Evolutionary conservation across 176 grass and related monocot species (phyloP).

Genomic region (Bonia amplexicaulis): DNA sequence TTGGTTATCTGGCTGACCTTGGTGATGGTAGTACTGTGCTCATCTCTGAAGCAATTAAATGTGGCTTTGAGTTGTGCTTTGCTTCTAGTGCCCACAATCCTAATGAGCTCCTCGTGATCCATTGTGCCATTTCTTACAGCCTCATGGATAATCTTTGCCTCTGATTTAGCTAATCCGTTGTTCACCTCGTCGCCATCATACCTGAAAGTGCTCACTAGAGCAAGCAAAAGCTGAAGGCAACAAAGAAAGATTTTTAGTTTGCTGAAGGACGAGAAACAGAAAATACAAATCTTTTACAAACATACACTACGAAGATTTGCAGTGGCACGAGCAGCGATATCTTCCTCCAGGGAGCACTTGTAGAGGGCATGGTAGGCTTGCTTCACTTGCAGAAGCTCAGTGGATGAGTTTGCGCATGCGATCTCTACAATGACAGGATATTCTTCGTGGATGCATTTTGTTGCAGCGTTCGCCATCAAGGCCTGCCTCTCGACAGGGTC

Average conservation of each 20-base stretch:
- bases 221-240: conserved; percentile 53
- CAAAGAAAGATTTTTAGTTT: background rate
- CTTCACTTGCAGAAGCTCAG: conserved; percentile 62
- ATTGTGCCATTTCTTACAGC: conserved; percentile 18
- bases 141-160: conserved; percentile 53
- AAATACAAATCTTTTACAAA: background rate
- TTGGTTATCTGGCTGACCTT: conserved; percentile 41
- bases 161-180: conserved; percentile 39
- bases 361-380: conserved; percentile 61
- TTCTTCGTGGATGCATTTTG: conserved; percentile 43
- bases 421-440: conserved; percentile 63
- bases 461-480: conserved; percentile 51
- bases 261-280: background rate
- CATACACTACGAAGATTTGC: conserved; percentile 54
- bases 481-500: conserved; percentile 64
- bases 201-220: conserved; percentile 57
- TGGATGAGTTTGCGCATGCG: conserved; percentile 50
- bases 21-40: conserved; percentile 40
- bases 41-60: conserved; percentile 59
- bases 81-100: conserved; percentile 79
- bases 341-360: conserved; percentile 76
- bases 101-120: conserved; percentile 54
- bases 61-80: conserved; percentile 69
- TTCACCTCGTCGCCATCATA: conserved; percentile 64
- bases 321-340: conserved; percentile 46